Base-by-base conservation (phyloP, 371 early-diverging fungal genomes). In the Apophysomyces sp. region DNA sequence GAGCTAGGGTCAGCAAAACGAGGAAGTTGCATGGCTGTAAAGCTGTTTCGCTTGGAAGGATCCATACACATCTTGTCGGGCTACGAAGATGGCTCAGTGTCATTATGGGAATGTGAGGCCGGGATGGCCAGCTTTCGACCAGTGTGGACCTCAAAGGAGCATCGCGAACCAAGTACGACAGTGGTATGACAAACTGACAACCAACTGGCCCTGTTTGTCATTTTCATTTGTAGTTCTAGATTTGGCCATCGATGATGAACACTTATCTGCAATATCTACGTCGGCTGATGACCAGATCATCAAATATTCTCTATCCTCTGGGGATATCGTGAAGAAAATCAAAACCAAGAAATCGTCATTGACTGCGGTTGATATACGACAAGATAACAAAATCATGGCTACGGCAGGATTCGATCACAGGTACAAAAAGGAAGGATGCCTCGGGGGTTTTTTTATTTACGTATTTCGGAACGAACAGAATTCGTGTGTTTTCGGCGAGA, bases 391-490 rank as follows among this genome's bases (percentile, higher is more conserved):
- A 60, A 76, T 84, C 52, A 66, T 81, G 59, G 82, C 77, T n/a
- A 74, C 79, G 0, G 84, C 73, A 21, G 84, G 84, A n/a, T 80
- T 71, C 63, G 84, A 84, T 66, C 74, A 73, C 54, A 80, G 67
- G 84, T 80, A 69, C n/a, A n/a, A n/a, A n/a, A n/a, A 55, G 29
- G 6, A 27, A 15, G 7, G 32, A 12, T 26, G 39, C 12, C 16
- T 55, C 9, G n/a, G 13, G 15, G 24, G 8, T 5, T 31, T 40
- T 21, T 44, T 8, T 27, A 15, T 27, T 54, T 18, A 31, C 29
- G 6, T 55, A 13, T 28, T 40, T 15, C 26, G 16, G 15, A 21
- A 24, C 26, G 12, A 4, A 21, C 61, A 83, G 84, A 41, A 76
- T 81, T 16, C 70, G 84, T 15, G 52, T 83, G 7, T 83, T 78